Evolutionary conservation across 2,329 filamentous ascomycete genomes (phyloP).

Genomic region (Hymenoscyphus infarciens): DNA sequence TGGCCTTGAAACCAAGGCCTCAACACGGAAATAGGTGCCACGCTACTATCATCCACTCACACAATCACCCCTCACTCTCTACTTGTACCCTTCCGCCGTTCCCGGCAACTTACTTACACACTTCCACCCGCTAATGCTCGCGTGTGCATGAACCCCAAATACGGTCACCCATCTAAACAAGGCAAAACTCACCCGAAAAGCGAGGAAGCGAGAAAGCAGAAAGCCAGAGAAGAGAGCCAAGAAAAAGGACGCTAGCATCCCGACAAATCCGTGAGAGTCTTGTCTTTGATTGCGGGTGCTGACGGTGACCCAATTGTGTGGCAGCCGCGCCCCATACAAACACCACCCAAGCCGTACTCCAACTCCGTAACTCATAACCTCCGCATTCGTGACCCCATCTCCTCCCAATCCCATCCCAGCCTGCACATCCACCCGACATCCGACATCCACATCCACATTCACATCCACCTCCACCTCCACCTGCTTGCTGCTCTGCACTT

Average conservation of each 20-base stretch:
- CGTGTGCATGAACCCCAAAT: conserved; percentile 1
- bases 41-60: neutral
- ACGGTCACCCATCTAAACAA: neutral
- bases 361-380: neutral
- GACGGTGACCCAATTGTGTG: neutral
- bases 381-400: neutral
- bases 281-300: conserved; percentile 2
- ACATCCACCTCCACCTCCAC: too few relatives aligned
- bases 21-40: neutral
- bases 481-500: neutral
- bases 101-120: neutral
- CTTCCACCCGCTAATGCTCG: neutral
- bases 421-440: neutral
- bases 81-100: neutral
- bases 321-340: conserved; percentile 1
- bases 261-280: conserved; percentile 1
- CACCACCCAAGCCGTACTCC: neutral
- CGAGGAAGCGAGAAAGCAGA: neutral
- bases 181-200: neutral
- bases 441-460: too few relatives aligned
- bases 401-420: neutral
- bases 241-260: neutral
- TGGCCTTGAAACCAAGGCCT: neutral
- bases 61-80: neutral
- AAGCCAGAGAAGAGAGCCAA: neutral